Evolutionary conservation across 345 rosid genomes (phyloP).

Genomic region (Salix exigua): DNA sequence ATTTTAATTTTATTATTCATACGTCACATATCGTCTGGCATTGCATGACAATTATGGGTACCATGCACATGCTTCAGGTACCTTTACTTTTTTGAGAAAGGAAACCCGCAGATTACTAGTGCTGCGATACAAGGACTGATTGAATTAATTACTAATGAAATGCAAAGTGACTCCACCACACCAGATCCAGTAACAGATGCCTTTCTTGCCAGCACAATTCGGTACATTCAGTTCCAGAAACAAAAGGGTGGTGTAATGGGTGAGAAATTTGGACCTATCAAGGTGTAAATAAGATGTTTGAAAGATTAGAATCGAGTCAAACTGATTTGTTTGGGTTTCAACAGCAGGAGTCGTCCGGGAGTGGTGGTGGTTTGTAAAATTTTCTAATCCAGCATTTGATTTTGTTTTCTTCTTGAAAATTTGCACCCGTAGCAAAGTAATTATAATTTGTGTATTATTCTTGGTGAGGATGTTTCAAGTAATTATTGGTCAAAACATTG

Average conservation of each 20-base stretch:
- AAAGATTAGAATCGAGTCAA: not conserved
- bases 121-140: slow-evolving; percentile 71
- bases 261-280: slow-evolving; percentile 70
- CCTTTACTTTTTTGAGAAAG: slow-evolving; percentile 86
- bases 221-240: slow-evolving; percentile 84
- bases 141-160: slow-evolving; percentile 63
- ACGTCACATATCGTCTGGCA: not conserved
- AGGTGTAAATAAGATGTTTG: slow-evolving; percentile 36
- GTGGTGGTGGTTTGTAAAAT: not conserved
- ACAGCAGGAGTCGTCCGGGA: not conserved
- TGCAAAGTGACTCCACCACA: slow-evolving; percentile 62
- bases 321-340: not conserved
- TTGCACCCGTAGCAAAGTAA: not conserved
- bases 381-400: not conserved
- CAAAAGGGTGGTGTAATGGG: slow-evolving; percentile 83
- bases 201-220: slow-evolving; percentile 67
- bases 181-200: slow-evolving; percentile 66
- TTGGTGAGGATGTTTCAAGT: not conserved
- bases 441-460: not conserved
- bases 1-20: not conserved
- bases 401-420: not conserved
- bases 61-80: slow-evolving; percentile 42
- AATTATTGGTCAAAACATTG: not conserved
- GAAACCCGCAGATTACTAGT: slow-evolving; percentile 63
- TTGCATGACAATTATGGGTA: not conserved